These are phyloP conservation scores for Talaromyces trachyspermus DNA, from an alignment of 495 filamentous ascomycete species.

Conservation along the genomic window DNA sequence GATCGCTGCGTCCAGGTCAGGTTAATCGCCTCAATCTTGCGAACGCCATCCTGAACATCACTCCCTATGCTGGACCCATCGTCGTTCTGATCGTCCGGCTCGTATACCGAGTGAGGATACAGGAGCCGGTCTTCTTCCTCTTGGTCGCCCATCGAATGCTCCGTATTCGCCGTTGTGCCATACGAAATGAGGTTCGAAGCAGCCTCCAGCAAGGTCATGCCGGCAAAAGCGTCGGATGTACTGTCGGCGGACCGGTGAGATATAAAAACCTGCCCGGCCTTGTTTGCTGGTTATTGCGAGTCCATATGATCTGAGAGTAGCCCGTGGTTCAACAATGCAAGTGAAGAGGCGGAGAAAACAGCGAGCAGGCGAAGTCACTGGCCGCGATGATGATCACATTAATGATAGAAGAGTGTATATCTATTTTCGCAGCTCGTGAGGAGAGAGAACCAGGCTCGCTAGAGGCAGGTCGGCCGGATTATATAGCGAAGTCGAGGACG, in stretches of 20 bases:
- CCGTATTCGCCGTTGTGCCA: constrained; percentile 30
- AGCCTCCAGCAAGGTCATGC: constrained; percentile 6
- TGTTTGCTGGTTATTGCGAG: neutral
- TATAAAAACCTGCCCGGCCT: too few relatives aligned
- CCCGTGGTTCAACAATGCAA: constrained; percentile 9
- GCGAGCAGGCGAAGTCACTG: neutral
- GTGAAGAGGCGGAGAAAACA: neutral
- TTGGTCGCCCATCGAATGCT: constrained; percentile 18
- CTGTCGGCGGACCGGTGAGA: neutral
- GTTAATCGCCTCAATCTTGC: constrained; percentile 50
- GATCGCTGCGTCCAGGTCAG: constrained; percentile 47
- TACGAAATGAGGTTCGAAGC: constrained; percentile 20
- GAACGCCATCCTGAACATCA: constrained; percentile 46
- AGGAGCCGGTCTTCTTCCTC: constrained; percentile 33
- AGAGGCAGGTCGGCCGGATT: neutral
- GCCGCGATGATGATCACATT: neutral
- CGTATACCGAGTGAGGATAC: constrained; percentile 21
- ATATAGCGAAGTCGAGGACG: too few relatives aligned
- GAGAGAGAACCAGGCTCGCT: too few relatives aligned
- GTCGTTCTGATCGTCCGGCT: constrained; percentile 6
- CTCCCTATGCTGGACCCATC: constrained; percentile 14
- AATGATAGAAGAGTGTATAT: neutral
- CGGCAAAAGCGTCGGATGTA: neutral
- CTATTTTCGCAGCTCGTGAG: too few relatives aligned
- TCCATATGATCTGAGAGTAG: constrained; percentile 19